These are phyloP conservation scores for Tetrapyrgos nigripes DNA, from an alignment of 1,284 basidiomycete genomes.

Conservation along the genomic window DNA sequence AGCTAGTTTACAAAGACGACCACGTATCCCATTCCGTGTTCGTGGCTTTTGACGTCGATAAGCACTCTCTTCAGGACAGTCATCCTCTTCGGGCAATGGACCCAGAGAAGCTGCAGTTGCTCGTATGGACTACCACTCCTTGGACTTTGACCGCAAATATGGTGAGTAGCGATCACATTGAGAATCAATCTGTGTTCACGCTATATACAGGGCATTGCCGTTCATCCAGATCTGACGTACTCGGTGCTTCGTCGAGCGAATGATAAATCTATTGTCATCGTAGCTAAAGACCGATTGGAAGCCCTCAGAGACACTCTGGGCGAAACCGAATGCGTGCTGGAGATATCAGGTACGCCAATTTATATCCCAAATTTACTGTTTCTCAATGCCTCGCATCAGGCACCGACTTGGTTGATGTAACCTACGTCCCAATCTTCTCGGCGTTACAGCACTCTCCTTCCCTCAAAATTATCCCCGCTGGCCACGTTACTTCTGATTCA, in stretches of 20 bases:
- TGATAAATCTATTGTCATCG: conserved; percentile 52
- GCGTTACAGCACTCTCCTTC: conserved; percentile 17
- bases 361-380: background rate
- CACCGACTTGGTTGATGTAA: conserved; percentile 65
- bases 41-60: conserved; percentile 75
- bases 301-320: conserved; percentile 62
- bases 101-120: conserved; percentile 51
- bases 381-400: conserved; percentile 46
- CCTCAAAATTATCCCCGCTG: conserved; percentile 55
- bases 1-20: conserved; percentile 90
- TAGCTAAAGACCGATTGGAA: conserved; percentile 74
- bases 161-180: conserved; percentile 53
- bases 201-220: conserved; percentile 78
- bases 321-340: conserved; percentile 49
- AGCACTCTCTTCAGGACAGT: conserved; percentile 1
- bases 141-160: conserved; percentile 98
- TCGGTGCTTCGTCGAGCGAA: conserved; percentile 55
- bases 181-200: conserved; percentile 2
- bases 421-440: conserved; percentile 76
- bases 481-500: conserved; percentile 85
- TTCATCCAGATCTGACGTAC: conserved; percentile 80
- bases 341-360: conserved; percentile 53
- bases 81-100: background rate
- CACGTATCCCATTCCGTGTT: conserved; percentile 91
- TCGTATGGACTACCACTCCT: conserved; percentile 99